A percentile compares a stretch with the other conserved stretches of the same genome.
Evolutionary conservation across 164 flowering plant genomes (phyloP).

Genomic region (Tinospora cordifolia): DNA sequence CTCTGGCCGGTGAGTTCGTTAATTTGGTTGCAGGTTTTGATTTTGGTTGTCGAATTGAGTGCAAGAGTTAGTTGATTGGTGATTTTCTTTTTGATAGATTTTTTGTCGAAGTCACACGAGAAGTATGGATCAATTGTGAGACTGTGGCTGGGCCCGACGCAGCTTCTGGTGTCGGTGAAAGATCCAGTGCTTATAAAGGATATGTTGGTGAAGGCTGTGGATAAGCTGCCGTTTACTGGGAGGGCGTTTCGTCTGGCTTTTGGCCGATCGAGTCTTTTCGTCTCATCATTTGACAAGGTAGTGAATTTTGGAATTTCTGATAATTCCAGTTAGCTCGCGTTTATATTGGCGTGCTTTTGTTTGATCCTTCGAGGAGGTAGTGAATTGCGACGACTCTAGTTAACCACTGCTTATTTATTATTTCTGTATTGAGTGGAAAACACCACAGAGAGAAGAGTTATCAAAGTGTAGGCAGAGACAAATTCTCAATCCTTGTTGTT

Average conservation of each 20-base stretch:
- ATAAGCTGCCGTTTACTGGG: constrained; percentile 52
- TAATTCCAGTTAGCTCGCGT: not conserved
- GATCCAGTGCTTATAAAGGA: constrained; percentile 47
- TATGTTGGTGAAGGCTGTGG: constrained; percentile 54
- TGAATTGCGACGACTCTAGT: too few species aligned
- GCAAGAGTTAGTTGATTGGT: too few species aligned
- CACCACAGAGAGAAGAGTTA: too few species aligned
- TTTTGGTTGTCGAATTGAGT: not conserved
- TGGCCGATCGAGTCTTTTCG: constrained; percentile 53
- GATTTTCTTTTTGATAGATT: constrained; percentile 28
- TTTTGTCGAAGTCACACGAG: constrained; percentile 36
- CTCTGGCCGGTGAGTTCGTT: constrained; percentile 17
- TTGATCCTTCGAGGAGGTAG: too few species aligned
- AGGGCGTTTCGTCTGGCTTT: constrained; percentile 50
- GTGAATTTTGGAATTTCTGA: not conserved
- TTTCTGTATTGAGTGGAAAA: too few species aligned
- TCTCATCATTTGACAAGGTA: constrained; percentile 48
- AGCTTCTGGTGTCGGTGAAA: constrained; percentile 52
- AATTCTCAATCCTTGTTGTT: too few species aligned
- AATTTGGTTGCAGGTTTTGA: not conserved
- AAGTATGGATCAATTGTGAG: constrained; percentile 56
- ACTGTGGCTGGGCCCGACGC: constrained; percentile 63
- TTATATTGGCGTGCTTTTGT: not conserved
- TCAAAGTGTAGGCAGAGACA: too few species aligned
- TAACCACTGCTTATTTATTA: too few species aligned